phyloP scores from a whole-genome alignment of 2,329 filamentous ascomycete species.

The Cryphonectria japonica region DNA sequence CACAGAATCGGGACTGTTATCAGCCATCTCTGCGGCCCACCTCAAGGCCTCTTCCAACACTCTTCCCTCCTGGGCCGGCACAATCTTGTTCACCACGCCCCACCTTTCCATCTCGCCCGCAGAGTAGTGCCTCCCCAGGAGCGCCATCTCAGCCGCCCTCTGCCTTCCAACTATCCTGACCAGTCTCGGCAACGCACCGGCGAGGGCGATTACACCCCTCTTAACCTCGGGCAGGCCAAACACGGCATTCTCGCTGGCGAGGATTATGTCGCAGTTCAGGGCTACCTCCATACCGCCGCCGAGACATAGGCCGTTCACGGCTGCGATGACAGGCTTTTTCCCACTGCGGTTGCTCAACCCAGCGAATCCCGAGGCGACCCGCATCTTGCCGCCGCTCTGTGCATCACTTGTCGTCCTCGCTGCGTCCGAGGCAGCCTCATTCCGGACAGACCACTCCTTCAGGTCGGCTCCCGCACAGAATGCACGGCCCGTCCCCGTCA shows the following conservation, averaged over 20 bases:
- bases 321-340: constrained; percentile 76
- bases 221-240: constrained; percentile 75
- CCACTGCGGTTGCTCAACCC: constrained; percentile 68
- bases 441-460: constrained; percentile 62
- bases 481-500: constrained; percentile 65
- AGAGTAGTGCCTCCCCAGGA: constrained; percentile 63
- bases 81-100: constrained; percentile 72
- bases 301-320: constrained; percentile 75
- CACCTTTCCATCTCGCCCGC: constrained; percentile 65
- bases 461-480: constrained; percentile 73
- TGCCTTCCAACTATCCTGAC: constrained; percentile 68
- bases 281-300: constrained; percentile 80
- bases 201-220: constrained; percentile 71
- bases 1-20: constrained; percentile 74
- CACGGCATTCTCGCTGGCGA: constrained; percentile 60
- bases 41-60: constrained; percentile 61
- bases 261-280: constrained; percentile 72
- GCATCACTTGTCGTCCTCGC: constrained; percentile 16
- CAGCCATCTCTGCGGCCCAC: constrained; percentile 64
- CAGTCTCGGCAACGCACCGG: constrained; percentile 71
- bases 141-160: constrained; percentile 71
- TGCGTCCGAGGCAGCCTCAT: constrained; percentile 33
- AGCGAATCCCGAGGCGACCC: constrained; percentile 60
- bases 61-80: constrained; percentile 43
- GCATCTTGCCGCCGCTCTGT: constrained; percentile 31